Base-by-base conservation (phyloP, 2,329 filamentous ascomycete genomes). In the Cyphellophora europaea region DNA sequence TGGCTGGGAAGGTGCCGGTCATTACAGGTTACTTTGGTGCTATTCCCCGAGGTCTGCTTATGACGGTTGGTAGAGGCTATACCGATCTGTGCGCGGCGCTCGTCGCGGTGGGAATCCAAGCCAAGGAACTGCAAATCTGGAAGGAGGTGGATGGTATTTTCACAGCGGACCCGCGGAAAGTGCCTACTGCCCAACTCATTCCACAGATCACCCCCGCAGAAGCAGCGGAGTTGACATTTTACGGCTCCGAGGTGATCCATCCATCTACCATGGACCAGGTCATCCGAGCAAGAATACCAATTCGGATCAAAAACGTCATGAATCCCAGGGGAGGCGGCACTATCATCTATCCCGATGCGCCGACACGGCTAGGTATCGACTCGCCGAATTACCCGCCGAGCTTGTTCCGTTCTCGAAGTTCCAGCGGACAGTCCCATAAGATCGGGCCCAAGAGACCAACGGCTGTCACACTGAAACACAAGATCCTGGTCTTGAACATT, bases 101-200 rank as follows among this genome's bases (percentile, higher is more conserved):
- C 11, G 80, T 88, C 33, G 87, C 91, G 2, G 89, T 98, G 6
- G 89, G 87, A 3, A 66, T 93, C n/a, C 69, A 76, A 49, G 91
- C 91, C 1, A 67, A 80, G 35, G 91, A 98, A 59, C 71, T 98
- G 34, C 91, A 98, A 59, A 83, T 98, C 44, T 96, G 91, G 91
- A 98, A 98, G 65, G 91, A 98, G 57, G 91, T 98, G 5, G 91
- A 98, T 58, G 88, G 87, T 40, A 93, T 96, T 54, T 91, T 94
- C 61, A 82, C 78, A 2, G 78, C 79, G 4, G 89, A 95, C 53
- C 85, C 85, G 3, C 76, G 82, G 49, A 93, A 91, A 59, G 85
- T 93, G 25, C 88, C 89, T 3, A 96, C 89, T 1, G 93, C 91
- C n/a, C 73, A 82, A 30, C 69, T 98, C n/a, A 72, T 98, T 29